phyloP scores from a whole-genome alignment of 208 protist species.

The Angomonas deanei region DNA sequence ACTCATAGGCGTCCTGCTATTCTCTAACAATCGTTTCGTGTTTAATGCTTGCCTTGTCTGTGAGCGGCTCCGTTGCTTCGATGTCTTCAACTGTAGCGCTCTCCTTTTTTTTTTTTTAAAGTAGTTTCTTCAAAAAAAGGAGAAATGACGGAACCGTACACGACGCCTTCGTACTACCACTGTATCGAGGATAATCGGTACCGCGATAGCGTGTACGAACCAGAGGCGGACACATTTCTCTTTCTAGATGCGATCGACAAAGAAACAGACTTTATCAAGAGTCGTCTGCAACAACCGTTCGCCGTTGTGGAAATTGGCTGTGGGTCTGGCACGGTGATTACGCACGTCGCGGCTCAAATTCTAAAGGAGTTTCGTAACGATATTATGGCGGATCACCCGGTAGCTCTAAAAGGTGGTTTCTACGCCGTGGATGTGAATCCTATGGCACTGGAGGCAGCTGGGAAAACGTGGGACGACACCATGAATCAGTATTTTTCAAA shows the following conservation, averaged over 20 bases:
- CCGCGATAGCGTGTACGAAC: constrained; percentile 77
- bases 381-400: not conserved
- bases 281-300: constrained; percentile 10
- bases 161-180: constrained; percentile 82
- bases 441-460: constrained; percentile 64
- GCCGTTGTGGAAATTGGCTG: constrained; percentile 79
- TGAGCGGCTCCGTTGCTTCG: too few species aligned
- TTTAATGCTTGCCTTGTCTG: too few species aligned
- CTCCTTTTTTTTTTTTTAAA: constrained; percentile 10
- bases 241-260: constrained; percentile 74
- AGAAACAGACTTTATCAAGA: constrained; percentile 16
- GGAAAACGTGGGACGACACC: constrained; percentile 66
- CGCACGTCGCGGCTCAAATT: constrained; percentile 44
- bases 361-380: not conserved
- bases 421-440: constrained; percentile 78
- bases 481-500: constrained; percentile 22
- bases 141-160: constrained; percentile 14
- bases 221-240: constrained; percentile 87
- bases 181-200: constrained; percentile 66
- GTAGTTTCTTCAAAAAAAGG: not conserved
- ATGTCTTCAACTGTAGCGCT: too few species aligned
- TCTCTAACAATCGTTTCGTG: too few species aligned
- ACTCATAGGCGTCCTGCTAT: too few species aligned
- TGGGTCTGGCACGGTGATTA: constrained; percentile 79
- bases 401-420: not conserved